These are phyloP conservation scores for Artemisia annua DNA, from an alignment of 129 eudicot species.

Conservation along the genomic window DNA sequence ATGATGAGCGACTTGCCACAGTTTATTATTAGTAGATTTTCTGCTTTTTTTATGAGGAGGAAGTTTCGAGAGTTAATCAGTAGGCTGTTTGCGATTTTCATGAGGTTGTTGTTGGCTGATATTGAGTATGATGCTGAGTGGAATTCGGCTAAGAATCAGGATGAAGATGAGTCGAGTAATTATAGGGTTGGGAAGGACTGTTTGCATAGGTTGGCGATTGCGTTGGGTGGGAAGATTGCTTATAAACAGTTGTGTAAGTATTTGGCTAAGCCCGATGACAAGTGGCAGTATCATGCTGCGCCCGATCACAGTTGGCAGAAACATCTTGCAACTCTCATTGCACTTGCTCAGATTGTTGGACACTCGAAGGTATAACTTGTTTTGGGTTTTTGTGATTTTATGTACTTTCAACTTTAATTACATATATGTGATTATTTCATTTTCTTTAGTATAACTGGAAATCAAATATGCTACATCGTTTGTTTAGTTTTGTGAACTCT, in stretches of 20 bases:
- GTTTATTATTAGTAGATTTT: background rate
- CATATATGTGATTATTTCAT: background rate
- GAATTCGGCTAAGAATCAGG: slow-evolving; percentile 58
- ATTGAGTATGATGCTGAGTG: slow-evolving; percentile 83
- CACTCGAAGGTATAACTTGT: slow-evolving; percentile 65
- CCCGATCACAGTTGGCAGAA: slow-evolving; percentile 59
- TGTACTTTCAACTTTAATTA: background rate
- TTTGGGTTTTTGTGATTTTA: background rate
- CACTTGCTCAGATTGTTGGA: slow-evolving; percentile 91
- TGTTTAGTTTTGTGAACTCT: background rate
- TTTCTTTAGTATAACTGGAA: background rate
- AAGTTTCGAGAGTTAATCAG: slow-evolving; percentile 40
- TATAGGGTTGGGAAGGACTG: too few relatives aligned
- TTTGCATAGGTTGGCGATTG: too few relatives aligned
- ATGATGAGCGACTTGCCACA: slow-evolving; percentile 95
- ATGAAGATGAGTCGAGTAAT: too few relatives aligned
- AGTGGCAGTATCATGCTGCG: too few relatives aligned
- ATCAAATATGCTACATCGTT: background rate
- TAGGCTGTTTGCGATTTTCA: slow-evolving; percentile 66
- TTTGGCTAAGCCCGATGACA: too few relatives aligned
- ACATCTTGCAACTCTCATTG: slow-evolving; percentile 88
- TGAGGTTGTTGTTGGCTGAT: slow-evolving; percentile 69
- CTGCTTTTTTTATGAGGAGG: too few relatives aligned
- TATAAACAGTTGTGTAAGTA: too few relatives aligned
- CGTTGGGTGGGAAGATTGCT: too few relatives aligned